Evolutionary conservation across 2,329 filamentous ascomycete species (phyloP), one percentile per base, ranked within the genome.

Genomic region (Venturiaceae sp.): DNA sequence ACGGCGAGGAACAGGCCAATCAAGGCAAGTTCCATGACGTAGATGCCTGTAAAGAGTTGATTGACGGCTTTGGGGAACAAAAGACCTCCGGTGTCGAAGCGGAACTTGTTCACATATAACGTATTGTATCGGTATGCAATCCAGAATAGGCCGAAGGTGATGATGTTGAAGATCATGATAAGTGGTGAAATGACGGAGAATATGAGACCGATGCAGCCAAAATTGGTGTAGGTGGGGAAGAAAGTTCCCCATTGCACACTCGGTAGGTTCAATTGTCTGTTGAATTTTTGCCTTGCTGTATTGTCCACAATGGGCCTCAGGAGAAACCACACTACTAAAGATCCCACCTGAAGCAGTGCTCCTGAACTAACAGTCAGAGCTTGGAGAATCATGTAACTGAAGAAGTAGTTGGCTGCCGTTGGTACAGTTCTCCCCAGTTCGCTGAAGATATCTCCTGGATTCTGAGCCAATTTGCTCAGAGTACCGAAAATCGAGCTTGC

Each of bases 351-450:
- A 13, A 96, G 77, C 3, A 97, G 77, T 1, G 90, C 92, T 70
- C 88, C 91, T 1, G 92, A 92, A 70, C 91, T 96, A 62, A 90
- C 91, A 62, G 90, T 91, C 65, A 97, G 80, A 0, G 92, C 90
- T 67, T 97, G 94, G 9, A 99, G 84, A 68, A 96, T 87, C 85
- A 99, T 92, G 80, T 99, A 99, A 1, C 90, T 92, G 78, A 96
- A 97, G 77, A 97, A 99, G 72, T 97, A 99, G 69, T 96, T 96
- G 65, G 90, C 88, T 0, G 92, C 87, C 64, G 84, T 88, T 1
- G 94, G 94, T 5, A 99, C 76, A 61, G 92, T 94, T 11, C 77
- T 71, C 0, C 92, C 92, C 30, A 99, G 75, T 0, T 88, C 78
- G 19, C 83, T 71, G 0, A 94, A 83, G 59, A 95, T 82, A 37